Base-by-base conservation (phyloP, 495 filamentous ascomycete species). In the Neurospora africana region DNA sequence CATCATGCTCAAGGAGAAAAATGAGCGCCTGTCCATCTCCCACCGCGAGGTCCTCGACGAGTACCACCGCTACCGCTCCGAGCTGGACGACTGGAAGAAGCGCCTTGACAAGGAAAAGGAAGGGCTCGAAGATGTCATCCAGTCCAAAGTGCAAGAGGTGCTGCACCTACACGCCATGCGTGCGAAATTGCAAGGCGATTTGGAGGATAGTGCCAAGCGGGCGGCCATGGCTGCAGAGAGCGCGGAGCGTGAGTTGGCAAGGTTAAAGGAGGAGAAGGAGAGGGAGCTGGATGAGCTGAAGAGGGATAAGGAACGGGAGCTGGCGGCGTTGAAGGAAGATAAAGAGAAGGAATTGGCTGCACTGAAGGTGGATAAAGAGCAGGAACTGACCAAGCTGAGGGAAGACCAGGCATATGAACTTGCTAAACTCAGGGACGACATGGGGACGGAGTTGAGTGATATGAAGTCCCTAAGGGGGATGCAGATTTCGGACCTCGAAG, bases 1-100 rank as follows among this genome's bases (percentile, higher is more conserved):
- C 72, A 76, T 79, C 23, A 75, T 75, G 70, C 77, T 81, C 74
- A 81, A 81, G 74, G 79, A 81, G 72, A 78, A 78, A 68, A 81
- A 81, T 72, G 76, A 75, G 73, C 74, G 77, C 39, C 75, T 81
- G 21, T 75, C 75, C 43, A 76, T 70, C 61, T 80, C 80, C 2
- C 76, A 80, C 69, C 76, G 77, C 21, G 79, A 77, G n/a, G 73
- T 79, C 15, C 69, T 81, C 27, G 80, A 81, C 23, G 78, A 80
- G 74, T 81, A 81, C 72, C 79, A 78, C 43, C 75, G 76, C 65
- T 81, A 78, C 70, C 73, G 80, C 35, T 79, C 79, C 44, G 80
- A 81, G 36, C 78, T 81, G 73, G 80, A 81, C 53, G 74, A 68
- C 39, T 67, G 74, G 53, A 77, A 79, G 76, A 71, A 44, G 33